Percentiles rank a stretch among this genome's conserved stretches.
Conservation (phyloP, 2,329 filamentous ascomycete species). For the Ophiostoma tasmaniense region DNA sequence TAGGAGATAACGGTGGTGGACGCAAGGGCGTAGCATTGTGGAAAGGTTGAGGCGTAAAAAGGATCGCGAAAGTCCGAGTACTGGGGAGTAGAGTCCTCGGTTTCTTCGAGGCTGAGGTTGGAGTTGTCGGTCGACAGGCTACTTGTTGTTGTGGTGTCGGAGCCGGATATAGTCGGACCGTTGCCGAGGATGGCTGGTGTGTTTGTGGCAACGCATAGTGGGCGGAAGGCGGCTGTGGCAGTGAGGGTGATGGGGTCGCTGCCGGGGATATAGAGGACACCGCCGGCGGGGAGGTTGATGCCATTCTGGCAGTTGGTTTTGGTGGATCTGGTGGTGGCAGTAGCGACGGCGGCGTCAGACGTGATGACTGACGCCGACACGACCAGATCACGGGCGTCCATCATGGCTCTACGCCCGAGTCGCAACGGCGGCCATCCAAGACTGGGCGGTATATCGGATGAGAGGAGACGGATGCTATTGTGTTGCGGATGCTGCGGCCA, state of each 20-base stretch:
- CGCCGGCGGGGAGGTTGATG: conserved; percentile 36
- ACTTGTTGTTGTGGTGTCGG: conserved; percentile 28
- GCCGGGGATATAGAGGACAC: conserved; percentile 41
- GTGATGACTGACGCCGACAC: conserved; percentile 15
- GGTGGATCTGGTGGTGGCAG: background rate
- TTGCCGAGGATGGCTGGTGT: conserved; percentile 32
- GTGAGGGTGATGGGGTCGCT: conserved; percentile 51
- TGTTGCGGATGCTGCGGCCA: background rate
- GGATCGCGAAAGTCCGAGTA: conserved; percentile 68
- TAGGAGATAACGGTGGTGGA: conserved; percentile 87
- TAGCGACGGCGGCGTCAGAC: background rate
- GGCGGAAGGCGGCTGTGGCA: conserved; percentile 50
- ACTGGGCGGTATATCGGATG: background rate
- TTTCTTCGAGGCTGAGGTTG: conserved; percentile 6
- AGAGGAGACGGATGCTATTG: background rate
- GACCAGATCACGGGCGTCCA: conserved; percentile 15
- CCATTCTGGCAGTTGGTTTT: conserved; percentile 29
- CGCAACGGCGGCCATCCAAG: conserved; percentile 23
- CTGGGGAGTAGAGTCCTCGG: conserved; percentile 27
- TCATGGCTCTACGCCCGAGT: conserved; percentile 22
- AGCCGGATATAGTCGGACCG: background rate
- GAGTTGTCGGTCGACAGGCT: conserved; percentile 26
- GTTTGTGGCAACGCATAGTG: conserved; percentile 41
- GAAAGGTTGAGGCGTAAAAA: conserved; percentile 89
- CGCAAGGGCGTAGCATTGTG: conserved; percentile 86